Conservation (phyloP, 352 stramenopile genomes). For the Pythium brachiatum region DNA sequence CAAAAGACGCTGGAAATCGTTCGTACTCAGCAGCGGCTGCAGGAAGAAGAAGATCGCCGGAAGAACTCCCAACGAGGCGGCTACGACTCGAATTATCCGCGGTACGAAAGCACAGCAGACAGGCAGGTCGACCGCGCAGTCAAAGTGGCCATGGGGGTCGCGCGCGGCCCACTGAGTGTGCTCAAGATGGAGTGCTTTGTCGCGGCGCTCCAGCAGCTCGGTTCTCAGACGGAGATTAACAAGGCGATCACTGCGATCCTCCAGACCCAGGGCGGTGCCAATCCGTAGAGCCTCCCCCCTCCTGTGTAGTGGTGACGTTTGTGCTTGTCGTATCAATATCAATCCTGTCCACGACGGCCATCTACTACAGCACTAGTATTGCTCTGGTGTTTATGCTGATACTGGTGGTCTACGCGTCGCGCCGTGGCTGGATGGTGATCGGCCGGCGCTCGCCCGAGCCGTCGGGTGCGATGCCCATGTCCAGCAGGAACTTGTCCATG, state of each 20-base stretch:
- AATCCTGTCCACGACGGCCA: neutral
- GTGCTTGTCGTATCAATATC: neutral
- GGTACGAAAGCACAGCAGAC: neutral
- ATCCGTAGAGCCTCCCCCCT: neutral
- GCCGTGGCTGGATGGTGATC: constrained; percentile 59
- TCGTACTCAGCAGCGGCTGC: neutral
- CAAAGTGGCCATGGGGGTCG: neutral
- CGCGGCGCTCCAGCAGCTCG: constrained; percentile 1
- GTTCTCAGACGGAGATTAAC: constrained; percentile 13
- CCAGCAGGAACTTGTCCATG: constrained; percentile 76
- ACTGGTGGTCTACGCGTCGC: neutral
- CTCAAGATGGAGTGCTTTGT: constrained; percentile 3
- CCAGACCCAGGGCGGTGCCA: neutral
- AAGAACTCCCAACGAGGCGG: neutral
- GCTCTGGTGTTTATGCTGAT: neutral
- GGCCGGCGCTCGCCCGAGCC: constrained; percentile 25
- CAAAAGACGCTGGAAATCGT: neutral
- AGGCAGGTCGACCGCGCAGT: neutral
- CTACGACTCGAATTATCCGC: neutral
- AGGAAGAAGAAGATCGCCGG: neutral
- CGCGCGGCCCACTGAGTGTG: neutral
- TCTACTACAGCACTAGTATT: neutral
- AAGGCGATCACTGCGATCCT: constrained; percentile 3
- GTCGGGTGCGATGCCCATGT: constrained; percentile 57
- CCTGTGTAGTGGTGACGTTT: neutral